Conservation (phyloP, 768 basidiomycete species). For the Termitomyces sp. region DNA sequence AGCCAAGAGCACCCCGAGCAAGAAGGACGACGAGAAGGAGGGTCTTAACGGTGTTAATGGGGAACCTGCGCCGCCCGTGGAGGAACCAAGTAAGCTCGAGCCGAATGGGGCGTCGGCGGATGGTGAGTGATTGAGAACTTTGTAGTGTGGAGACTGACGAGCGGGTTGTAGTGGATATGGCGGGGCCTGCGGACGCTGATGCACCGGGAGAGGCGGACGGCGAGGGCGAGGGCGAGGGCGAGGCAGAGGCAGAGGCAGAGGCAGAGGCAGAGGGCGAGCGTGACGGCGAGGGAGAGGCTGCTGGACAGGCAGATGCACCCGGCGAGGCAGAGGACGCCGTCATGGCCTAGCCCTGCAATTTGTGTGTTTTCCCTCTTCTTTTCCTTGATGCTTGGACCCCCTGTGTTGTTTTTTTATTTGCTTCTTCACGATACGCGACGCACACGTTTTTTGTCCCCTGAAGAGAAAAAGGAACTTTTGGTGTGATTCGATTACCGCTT, state of each 20-base stretch:
- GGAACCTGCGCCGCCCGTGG: conserved; percentile 3
- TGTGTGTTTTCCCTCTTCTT: neutral
- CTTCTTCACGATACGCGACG: neutral
- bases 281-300: neutral
- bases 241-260: neutral
- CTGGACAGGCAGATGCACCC: conserved; percentile 17
- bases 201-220: conserved; percentile 4
- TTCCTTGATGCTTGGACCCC: neutral
- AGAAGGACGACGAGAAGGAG: neutral
- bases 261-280: neutral
- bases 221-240: neutral
- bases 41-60: neutral
- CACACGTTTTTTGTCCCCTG: too few relatives aligned
- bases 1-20: conserved; percentile 11
- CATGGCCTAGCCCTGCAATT: conserved; percentile 21
- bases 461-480: too few relatives aligned
- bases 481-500: too few relatives aligned
- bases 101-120: neutral
- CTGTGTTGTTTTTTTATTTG: too few relatives aligned
- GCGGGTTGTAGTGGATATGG: neutral
- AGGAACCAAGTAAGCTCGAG: neutral
- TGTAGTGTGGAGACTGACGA: neutral
- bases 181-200: conserved; percentile 18
- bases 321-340: conserved; percentile 32
- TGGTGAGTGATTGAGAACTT: too few relatives aligned